Conservation (phyloP, 1,284 basidiomycete genomes). For the Xerocomus tenax region DNA sequence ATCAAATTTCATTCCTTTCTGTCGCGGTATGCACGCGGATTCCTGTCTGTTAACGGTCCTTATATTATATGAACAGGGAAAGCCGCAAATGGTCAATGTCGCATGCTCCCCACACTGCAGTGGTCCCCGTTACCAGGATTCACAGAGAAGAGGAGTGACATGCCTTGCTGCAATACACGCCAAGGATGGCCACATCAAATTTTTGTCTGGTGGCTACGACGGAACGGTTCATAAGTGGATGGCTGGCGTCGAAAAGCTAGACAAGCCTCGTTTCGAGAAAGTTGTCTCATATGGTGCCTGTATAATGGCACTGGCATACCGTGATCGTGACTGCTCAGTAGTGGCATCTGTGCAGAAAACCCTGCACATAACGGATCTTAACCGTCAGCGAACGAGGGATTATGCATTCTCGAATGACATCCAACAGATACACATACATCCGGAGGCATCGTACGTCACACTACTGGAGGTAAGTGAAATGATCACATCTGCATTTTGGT, state of each 20-base stretch:
- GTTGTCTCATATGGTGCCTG: conserved; percentile 26
- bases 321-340: conserved; percentile 27
- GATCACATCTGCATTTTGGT: conserved; percentile 10
- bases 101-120: conserved; percentile 25
- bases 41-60: conserved; percentile 17
- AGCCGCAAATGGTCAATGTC: conserved; percentile 27
- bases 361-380: conserved; percentile 32
- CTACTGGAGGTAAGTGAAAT: conserved; percentile 40
- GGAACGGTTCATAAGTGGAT: conserved; percentile 37
- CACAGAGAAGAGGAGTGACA: conserved; percentile 31
- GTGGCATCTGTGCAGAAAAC: conserved; percentile 30
- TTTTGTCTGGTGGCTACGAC: conserved; percentile 41
- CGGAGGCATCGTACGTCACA: conserved; percentile 35
- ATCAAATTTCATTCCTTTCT: conserved; percentile 38
- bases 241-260: conserved; percentile 19
- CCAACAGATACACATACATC: conserved; percentile 41
- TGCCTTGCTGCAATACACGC: conserved; percentile 33
- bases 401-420: conserved; percentile 35
- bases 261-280: conserved; percentile 22
- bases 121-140: conserved; percentile 24
- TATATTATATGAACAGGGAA: conserved; percentile 19
- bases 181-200: conserved; percentile 28
- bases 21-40: conserved; percentile 28
- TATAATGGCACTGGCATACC: conserved; percentile 35
- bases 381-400: conserved; percentile 21